phyloP scores from a whole-genome alignment of 371 early-diverging fungal species.

The Funneliformis caledonium region DNA sequence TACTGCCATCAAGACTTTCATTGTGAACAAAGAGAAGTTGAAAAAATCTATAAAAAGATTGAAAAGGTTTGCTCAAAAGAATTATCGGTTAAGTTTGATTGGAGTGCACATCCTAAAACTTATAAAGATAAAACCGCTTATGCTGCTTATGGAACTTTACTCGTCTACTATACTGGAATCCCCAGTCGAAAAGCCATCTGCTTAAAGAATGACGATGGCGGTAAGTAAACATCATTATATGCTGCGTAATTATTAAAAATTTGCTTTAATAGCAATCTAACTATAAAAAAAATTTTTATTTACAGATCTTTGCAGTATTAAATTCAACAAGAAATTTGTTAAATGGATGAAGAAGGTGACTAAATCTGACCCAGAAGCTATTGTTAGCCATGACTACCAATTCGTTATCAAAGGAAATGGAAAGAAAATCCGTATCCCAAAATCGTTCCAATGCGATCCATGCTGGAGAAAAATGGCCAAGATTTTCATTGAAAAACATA shows the following conservation, averaged over 20 bases:
- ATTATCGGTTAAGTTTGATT: not conserved
- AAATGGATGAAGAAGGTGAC: not conserved
- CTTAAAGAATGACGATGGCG: not conserved
- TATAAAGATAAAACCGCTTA: not conserved
- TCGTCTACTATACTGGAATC: not conserved
- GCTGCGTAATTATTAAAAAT: not conserved
- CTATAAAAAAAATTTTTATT: not conserved
- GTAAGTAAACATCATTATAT: not conserved
- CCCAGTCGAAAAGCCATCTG: not conserved
- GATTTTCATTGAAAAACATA: not conserved
- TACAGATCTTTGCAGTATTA: not conserved
- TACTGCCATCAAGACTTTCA: not conserved
- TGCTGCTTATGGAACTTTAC: not conserved
- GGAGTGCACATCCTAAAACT: not conserved
- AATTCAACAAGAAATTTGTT: not conserved
- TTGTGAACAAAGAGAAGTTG: not conserved
- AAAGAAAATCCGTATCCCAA: not conserved
- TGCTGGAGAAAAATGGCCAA: not conserved
- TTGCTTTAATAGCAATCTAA: not conserved
- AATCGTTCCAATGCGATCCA: not conserved
- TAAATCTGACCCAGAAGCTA: not conserved
- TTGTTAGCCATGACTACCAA: not conserved
- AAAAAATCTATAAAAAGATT: not conserved
- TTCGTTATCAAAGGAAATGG: not conserved
- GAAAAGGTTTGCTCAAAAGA: not conserved